These are phyloP conservation scores for Naganishia vishniacii DNA, from an alignment of 768 basidiomycete genomes.

Conservation along the genomic window DNA sequence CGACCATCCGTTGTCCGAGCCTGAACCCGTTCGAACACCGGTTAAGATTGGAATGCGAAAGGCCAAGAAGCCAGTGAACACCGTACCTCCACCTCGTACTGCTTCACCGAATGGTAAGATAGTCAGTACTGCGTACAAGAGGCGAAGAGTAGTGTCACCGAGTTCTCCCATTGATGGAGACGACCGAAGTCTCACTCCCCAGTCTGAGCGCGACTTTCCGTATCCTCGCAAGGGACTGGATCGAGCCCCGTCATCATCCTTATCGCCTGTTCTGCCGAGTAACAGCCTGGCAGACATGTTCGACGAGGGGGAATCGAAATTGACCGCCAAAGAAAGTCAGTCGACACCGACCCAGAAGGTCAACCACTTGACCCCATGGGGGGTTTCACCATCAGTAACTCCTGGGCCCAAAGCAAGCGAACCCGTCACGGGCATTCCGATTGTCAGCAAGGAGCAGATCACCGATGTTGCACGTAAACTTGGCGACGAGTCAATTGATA, in stretches of 20 bases:
- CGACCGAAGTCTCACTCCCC: not conserved
- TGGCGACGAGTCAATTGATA: too few relatives aligned
- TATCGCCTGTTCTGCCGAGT: slow-evolving; percentile 9
- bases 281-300: slow-evolving; percentile 18
- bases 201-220: not conserved
- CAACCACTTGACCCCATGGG: too few relatives aligned
- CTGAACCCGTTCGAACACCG: not conserved
- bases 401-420: too few relatives aligned
- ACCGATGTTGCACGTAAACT: too few relatives aligned
- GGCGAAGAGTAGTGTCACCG: slow-evolving; percentile 22
- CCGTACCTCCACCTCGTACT: not conserved
- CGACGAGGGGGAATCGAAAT: slow-evolving; percentile 2
- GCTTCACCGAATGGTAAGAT: not conserved
- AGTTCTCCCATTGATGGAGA: slow-evolving; percentile 18
- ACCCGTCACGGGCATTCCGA: too few relatives aligned
- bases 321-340: not conserved
- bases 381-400: too few relatives aligned
- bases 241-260: slow-evolving; percentile 3
- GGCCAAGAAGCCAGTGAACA: not conserved
- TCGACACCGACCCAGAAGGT: not conserved
- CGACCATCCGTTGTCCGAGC: not conserved
- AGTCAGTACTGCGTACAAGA: not conserved
- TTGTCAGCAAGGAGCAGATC: too few relatives aligned
- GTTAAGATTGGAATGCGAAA: not conserved
- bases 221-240: not conserved